These are phyloP conservation scores for Globisporangium spiculum DNA, from an alignment of 352 stramenopile species.

Conservation along the genomic window DNA sequence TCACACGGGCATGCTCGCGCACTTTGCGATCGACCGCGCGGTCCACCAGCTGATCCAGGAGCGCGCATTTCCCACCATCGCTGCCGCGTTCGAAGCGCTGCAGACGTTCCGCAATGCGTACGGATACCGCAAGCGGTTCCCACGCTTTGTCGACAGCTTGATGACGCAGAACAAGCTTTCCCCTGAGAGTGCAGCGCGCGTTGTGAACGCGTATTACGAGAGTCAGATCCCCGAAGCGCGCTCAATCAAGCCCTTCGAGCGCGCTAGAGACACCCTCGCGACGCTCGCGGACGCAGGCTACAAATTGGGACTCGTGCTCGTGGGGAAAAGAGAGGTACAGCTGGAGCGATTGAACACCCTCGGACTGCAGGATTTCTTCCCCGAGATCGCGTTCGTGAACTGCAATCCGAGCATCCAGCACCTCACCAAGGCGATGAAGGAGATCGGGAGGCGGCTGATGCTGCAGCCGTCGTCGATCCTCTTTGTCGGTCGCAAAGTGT, in stretches of 20 bases:
- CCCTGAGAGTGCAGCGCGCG: slow-evolving; percentile 40
- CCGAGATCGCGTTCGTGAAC: slow-evolving; percentile 59
- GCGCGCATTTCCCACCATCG: slow-evolving; percentile 63
- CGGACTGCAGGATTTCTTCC: slow-evolving; percentile 59
- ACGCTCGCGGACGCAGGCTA: slow-evolving; percentile 53
- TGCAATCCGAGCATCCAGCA: slow-evolving; percentile 61
- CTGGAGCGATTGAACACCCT: slow-evolving; percentile 70
- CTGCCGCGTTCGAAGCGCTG: slow-evolving; percentile 63
- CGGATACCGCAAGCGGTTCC: slow-evolving; percentile 82
- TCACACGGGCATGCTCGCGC: slow-evolving; percentile 75
- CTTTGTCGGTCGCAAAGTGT: slow-evolving; percentile 81
- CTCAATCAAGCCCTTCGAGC: slow-evolving; percentile 62
- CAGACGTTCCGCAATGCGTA: slow-evolving; percentile 81
- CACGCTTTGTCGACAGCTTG: slow-evolving; percentile 78
- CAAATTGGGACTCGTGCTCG: slow-evolving; percentile 63
- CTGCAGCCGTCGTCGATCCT: slow-evolving; percentile 71
- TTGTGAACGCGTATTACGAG: slow-evolving; percentile 77
- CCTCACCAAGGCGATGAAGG: slow-evolving; percentile 74
- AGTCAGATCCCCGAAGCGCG: slow-evolving; percentile 71
- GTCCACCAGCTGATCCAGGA: slow-evolving; percentile 71
- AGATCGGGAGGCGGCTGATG: slow-evolving; percentile 55
- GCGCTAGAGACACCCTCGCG: slow-evolving; percentile 48
- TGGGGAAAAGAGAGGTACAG: slow-evolving; percentile 74
- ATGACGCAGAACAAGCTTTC: slow-evolving; percentile 47
- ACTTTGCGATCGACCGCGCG: slow-evolving; percentile 76